A percentile compares a stretch with the other conserved stretches of the same genome.
These are phyloP conservation scores for Papilionanthe hybrid DNA, from an alignment of 116 monocot genomes.

Conservation along the genomic window DNA sequence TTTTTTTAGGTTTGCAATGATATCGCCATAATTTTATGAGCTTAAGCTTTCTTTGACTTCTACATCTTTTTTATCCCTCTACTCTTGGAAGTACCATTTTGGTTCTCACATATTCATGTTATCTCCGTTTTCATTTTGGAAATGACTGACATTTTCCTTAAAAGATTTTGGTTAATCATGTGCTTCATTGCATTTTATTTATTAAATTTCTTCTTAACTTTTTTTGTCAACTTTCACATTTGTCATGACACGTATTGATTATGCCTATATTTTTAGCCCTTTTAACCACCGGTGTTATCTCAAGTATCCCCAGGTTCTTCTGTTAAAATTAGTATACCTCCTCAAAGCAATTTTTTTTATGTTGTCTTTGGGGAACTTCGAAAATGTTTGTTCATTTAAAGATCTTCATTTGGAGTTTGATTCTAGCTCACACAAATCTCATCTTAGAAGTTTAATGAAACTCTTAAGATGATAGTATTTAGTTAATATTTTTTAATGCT, in stretches of 20 bases:
- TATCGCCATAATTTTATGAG: too few relatives aligned
- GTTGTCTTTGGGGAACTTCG: neutral
- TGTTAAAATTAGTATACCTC: neutral
- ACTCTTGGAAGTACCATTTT: too few relatives aligned
- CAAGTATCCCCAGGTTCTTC: neutral
- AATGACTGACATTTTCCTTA: too few relatives aligned
- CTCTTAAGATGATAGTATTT: neutral
- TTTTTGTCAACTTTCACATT: neutral
- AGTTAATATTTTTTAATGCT: neutral
- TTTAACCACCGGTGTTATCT: neutral
- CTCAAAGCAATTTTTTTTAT: neutral
- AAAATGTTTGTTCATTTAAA: neutral
- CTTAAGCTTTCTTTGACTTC: too few relatives aligned
- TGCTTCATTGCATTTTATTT: neutral
- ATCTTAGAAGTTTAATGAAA: neutral
- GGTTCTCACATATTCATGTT: too few relatives aligned
- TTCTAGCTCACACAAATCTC: neutral
- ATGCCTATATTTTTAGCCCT: neutral
- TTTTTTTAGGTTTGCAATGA: too few relatives aligned
- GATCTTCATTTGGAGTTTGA: neutral
- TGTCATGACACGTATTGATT: neutral
- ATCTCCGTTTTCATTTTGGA: too few relatives aligned
- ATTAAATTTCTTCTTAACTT: neutral
- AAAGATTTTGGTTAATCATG: neutral
- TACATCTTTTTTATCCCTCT: too few relatives aligned